These are phyloP conservation scores for Zasmidium cellare DNA, from an alignment of 2,329 filamentous ascomycete genomes.

Conservation along the genomic window DNA sequence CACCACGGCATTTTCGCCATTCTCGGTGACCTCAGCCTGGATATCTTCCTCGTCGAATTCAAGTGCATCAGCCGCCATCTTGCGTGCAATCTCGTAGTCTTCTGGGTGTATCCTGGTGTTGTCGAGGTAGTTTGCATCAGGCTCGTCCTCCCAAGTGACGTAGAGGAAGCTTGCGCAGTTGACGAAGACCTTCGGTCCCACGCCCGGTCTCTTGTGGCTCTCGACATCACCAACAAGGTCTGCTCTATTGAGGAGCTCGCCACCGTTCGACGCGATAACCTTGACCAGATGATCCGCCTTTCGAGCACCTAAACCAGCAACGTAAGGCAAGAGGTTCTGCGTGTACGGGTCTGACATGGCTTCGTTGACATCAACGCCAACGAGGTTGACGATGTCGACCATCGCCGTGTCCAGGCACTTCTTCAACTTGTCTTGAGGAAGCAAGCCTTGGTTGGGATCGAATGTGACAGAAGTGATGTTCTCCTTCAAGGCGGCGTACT, in stretches of 20 bases:
- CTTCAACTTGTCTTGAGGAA: constrained; percentile 82
- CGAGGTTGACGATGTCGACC: constrained; percentile 97
- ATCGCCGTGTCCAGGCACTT: constrained; percentile 92
- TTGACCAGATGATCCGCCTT: constrained; percentile 86
- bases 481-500: constrained; percentile 89
- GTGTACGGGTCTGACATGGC: constrained; percentile 78
- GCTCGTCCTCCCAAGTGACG: constrained; percentile 67
- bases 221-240: constrained; percentile 89
- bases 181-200: constrained; percentile 89
- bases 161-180: constrained; percentile 96
- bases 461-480: constrained; percentile 86
- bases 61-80: constrained; percentile 96
- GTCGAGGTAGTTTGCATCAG: constrained; percentile 86
- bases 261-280: constrained; percentile 88
- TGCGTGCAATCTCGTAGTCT: constrained; percentile 95
- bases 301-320: constrained; percentile 86
- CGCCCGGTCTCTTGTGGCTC: constrained; percentile 58
- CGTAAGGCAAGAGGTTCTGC: constrained; percentile 84
- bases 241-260: constrained; percentile 77
- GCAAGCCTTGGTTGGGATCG: constrained; percentile 83
- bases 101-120: constrained; percentile 97
- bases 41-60: constrained; percentile 98
- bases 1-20: constrained; percentile 85
- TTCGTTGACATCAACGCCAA: constrained; percentile 93
- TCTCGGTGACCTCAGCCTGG: constrained; percentile 88